These are phyloP conservation scores for Aspergillus floridensis DNA, from an alignment of 2,329 filamentous ascomycete genomes.

Conservation along the genomic window DNA sequence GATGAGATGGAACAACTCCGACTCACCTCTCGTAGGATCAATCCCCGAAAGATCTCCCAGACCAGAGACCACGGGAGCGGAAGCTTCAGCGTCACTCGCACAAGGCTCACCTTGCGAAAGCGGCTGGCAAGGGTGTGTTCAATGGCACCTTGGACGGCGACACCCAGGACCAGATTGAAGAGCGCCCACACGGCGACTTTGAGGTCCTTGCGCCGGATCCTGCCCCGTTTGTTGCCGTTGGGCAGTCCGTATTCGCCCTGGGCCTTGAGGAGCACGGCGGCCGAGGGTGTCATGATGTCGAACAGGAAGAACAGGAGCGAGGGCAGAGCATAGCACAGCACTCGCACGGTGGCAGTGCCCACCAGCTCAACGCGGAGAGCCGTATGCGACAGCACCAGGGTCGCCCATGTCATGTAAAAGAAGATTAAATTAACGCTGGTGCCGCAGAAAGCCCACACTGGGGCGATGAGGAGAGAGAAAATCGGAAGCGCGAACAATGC, in stretches of 20 bases:
- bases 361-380: slow-evolving; percentile 72
- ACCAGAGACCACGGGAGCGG: slow-evolving; percentile 62
- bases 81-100: slow-evolving; percentile 58
- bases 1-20: too few relatives aligned
- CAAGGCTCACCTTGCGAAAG: slow-evolving; percentile 52
- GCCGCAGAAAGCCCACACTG: slow-evolving; percentile 60
- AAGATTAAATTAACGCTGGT: slow-evolving; percentile 83
- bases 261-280: slow-evolving; percentile 67
- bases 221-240: slow-evolving; percentile 35
- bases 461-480: slow-evolving; percentile 29
- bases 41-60: slow-evolving; percentile 53
- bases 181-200: slow-evolving; percentile 54
- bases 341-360: slow-evolving; percentile 65
- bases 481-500: slow-evolving; percentile 41
- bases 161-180: slow-evolving; percentile 55
- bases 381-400: slow-evolving; percentile 73
- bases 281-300: slow-evolving; percentile 67
- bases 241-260: slow-evolving; percentile 56
- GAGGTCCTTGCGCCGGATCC: slow-evolving; percentile 43
- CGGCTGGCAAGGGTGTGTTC: slow-evolving; percentile 56
- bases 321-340: slow-evolving; percentile 70
- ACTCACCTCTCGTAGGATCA: slow-evolving; percentile 54
- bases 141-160: slow-evolving; percentile 54
- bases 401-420: slow-evolving; percentile 88
- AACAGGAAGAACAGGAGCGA: slow-evolving; percentile 70